These are phyloP conservation scores for Penicillium cosmopolitanum DNA, from an alignment of 495 filamentous ascomycete species.

Conservation along the genomic window DNA sequence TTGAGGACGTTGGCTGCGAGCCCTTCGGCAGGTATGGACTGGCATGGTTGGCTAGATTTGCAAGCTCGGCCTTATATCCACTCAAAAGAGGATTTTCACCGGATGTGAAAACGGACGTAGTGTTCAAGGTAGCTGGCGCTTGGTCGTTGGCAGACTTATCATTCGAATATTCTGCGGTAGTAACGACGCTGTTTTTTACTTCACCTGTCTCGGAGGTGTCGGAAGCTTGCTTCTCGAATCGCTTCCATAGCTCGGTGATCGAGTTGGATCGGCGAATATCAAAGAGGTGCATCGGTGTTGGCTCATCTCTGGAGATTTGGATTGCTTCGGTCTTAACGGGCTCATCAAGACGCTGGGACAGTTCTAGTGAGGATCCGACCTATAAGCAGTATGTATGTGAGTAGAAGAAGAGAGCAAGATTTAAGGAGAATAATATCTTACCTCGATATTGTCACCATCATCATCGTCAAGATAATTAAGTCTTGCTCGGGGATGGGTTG, in stretches of 20 bases:
- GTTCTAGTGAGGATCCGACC: conserved; percentile 56
- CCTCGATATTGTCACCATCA: conserved; percentile 61
- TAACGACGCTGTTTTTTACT: neutral
- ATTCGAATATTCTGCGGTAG: conserved; percentile 3
- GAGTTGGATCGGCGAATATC: conserved; percentile 52
- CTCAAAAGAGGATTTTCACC: conserved; percentile 39
- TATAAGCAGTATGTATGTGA: conserved; percentile 28
- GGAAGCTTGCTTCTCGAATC: conserved; percentile 26
- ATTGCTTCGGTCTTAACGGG: conserved; percentile 25
- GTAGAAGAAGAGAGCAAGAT: neutral
- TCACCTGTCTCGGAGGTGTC: conserved; percentile 8
- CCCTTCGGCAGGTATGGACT: neutral
- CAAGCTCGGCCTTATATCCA: conserved; percentile 55
- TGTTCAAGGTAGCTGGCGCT: conserved; percentile 3
- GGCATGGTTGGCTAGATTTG: conserved; percentile 32
- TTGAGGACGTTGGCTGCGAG: neutral
- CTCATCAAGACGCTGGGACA: conserved; percentile 55
- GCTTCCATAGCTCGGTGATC: conserved; percentile 47
- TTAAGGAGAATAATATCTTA: conserved; percentile 30
- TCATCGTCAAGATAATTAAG: conserved; percentile 60
- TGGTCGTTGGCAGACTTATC: conserved; percentile 8
- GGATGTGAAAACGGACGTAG: conserved; percentile 5
- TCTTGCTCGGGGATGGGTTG: conserved; percentile 50
- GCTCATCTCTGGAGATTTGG: conserved; percentile 18
- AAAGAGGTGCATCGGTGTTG: conserved; percentile 48